phyloP scores from a whole-genome alignment of 2,329 filamentous ascomycete genomes.

The Hortaea werneckii region DNA sequence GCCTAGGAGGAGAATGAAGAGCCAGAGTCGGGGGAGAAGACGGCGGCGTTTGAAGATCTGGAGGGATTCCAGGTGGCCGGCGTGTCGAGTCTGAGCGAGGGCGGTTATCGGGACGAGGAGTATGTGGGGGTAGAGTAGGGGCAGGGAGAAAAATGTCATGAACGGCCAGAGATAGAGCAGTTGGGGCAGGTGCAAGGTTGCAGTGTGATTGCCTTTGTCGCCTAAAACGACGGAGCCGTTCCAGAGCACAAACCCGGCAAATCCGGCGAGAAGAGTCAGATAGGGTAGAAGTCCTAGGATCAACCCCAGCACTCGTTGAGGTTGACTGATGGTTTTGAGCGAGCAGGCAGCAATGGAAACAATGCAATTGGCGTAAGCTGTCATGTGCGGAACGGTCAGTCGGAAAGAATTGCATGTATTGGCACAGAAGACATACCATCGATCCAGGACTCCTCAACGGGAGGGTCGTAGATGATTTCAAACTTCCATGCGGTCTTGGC shows the following conservation, averaged over 20 bases:
- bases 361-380: slow-evolving; percentile 41
- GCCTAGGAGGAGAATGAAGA: slow-evolving; percentile 28
- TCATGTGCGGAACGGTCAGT: not conserved
- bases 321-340: slow-evolving; percentile 30
- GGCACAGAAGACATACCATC: slow-evolving; percentile 29
- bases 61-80: slow-evolving; percentile 20
- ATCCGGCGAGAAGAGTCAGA: slow-evolving; percentile 54
- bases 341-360: slow-evolving; percentile 55
- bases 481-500: slow-evolving; percentile 28
- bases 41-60: slow-evolving; percentile 24
- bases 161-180: slow-evolving; percentile 95
- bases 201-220: slow-evolving; percentile 89
- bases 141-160: slow-evolving; percentile 78
- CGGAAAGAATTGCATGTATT: too few species aligned
- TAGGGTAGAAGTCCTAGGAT: slow-evolving; percentile 33
- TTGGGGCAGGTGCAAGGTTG: slow-evolving; percentile 78
- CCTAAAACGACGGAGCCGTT: slow-evolving; percentile 90
- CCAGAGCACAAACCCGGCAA: slow-evolving; percentile 67
- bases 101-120: slow-evolving; percentile 11
- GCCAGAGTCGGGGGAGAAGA: slow-evolving; percentile 29
- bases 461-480: slow-evolving; percentile 41
- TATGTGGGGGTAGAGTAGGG: slow-evolving; percentile 32
- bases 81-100: not conserved
- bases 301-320: slow-evolving; percentile 12
- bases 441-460: slow-evolving; percentile 37